A percentile compares a stretch with the other conserved stretches of the same genome.
phyloP scores from a whole-genome alignment of 306 rosid species.

The Macrotyloma uniflorum region DNA sequence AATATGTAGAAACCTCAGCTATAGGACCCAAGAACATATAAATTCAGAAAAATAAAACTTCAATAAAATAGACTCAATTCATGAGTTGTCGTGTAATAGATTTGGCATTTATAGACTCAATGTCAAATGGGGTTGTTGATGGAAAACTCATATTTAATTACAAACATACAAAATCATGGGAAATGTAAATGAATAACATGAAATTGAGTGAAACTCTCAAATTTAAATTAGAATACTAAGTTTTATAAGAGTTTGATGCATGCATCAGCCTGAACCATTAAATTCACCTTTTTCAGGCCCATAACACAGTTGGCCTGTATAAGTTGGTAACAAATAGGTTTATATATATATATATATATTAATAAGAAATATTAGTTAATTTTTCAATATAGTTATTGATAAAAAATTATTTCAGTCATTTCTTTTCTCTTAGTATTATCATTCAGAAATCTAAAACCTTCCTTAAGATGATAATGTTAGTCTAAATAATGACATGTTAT shows the following conservation, averaged over 20 bases:
- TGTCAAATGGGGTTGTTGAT: neutral
- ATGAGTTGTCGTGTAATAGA: neutral
- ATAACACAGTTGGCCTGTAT: too few relatives aligned
- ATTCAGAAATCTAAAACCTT: too few relatives aligned
- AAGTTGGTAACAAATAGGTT: too few relatives aligned
- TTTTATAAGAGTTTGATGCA: neutral
- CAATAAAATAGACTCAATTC: neutral
- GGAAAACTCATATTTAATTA: neutral
- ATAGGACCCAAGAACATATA: neutral
- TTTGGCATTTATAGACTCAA: neutral
- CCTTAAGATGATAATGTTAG: too few relatives aligned
- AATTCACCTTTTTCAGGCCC: too few relatives aligned
- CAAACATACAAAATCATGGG: neutral
- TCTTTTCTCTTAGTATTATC: too few relatives aligned
- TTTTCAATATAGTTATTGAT: too few relatives aligned
- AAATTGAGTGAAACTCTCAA: neutral
- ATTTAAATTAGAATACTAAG: neutral
- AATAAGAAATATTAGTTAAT: too few relatives aligned
- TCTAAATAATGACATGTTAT: too few relatives aligned
- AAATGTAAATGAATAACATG: neutral
- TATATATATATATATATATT: too few relatives aligned
- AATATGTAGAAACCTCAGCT: neutral
- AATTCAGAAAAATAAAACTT: neutral
- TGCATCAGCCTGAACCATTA: too few relatives aligned
- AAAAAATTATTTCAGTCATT: too few relatives aligned